Evolutionary conservation across 192 early-diverging fungal species (phyloP), one percentile per base, ranked within the genome.

Genomic region (Coemansia asiatica): DNA sequence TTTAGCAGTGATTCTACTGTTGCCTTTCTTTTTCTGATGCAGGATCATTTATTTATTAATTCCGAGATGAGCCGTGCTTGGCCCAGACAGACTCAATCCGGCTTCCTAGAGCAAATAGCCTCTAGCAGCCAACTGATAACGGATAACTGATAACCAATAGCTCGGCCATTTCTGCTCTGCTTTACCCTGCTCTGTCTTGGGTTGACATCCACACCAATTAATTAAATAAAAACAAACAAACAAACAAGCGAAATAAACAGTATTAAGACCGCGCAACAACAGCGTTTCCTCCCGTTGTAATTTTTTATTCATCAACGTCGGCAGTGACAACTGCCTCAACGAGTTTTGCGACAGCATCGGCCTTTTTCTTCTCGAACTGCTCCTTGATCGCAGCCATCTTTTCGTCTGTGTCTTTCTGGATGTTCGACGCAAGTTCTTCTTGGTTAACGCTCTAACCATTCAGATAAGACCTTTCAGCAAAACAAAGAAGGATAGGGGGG

Each of bases 321-420:
- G 48, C 68, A 2, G 65, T 50, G 1, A 66, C 47, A 5, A 81
- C 79, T 7, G 74, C 74, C 44, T 62, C 69, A 19, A 76, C 60
- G 13, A 81, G 66, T 61, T 73, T 72, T 22, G 33, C 18, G 26
- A 76, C 60, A 9, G 79, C 79, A 12, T 63, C 57, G 29, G 57
- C 38, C 74, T 71, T 81, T 63, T 81, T 69, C 49, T 69, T 68
- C 63, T 74, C 77, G 35, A 80, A 80, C 72, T 71, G 62, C 51
- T 44, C 62, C 35, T 49, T 63, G 48, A 74, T 70, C 1, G 65
- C 66, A 2, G 36, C 60, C 50, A 80, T 61, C 77, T 49, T 66
- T 58, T 71, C 62, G 46, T 70, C 62, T 0, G 77, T 80, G 28
- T 74, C 77, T 2, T 47, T 61, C 61, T 74, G 61, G 66, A 80